Conservation (phyloP, 345 rosid genomes). For the Bretschneidera sinensis region DNA sequence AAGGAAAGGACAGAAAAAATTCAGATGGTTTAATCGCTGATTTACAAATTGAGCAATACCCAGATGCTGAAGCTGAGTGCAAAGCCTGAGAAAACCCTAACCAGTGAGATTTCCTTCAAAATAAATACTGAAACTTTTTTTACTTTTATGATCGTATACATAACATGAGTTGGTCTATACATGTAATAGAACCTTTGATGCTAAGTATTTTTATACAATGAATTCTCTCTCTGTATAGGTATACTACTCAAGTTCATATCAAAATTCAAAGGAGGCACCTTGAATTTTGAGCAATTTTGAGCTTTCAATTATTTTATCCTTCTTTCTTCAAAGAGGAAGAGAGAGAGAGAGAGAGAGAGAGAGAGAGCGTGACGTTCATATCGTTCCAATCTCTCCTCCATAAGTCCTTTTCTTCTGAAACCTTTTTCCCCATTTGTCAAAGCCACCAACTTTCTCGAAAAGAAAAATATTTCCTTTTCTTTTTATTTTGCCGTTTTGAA, state of each 20-base stretch:
- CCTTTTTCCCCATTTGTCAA: too few relatives aligned
- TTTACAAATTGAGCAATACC: neutral
- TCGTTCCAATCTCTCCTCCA: conserved; percentile 21
- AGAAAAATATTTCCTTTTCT: too few relatives aligned
- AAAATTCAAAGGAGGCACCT: conserved; percentile 19
- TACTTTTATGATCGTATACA: too few relatives aligned
- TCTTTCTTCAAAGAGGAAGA: conserved; percentile 13
- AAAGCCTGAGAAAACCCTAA: conserved; percentile 7
- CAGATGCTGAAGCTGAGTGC: neutral
- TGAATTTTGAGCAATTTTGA: conserved; percentile 19
- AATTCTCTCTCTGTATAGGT: neutral
- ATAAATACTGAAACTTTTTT: too few relatives aligned
- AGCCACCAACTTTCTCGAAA: too few relatives aligned
- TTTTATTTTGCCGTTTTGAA: too few relatives aligned
- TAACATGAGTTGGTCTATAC: neutral
- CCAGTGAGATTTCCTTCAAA: neutral
- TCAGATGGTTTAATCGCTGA: neutral
- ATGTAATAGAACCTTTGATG: too few relatives aligned
- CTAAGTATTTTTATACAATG: too few relatives aligned
- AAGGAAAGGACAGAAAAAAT: neutral
- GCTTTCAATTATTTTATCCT: conserved; percentile 1
- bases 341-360: neutral
- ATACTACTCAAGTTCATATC: too few relatives aligned
- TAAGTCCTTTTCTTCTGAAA: too few relatives aligned
- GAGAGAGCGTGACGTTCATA: conserved; percentile 24